Evolutionary conservation across 2,329 filamentous ascomycete genomes (phyloP), one percentile per base, ranked within the genome.

Genomic region (Penicillium fuscoglaucum): DNA sequence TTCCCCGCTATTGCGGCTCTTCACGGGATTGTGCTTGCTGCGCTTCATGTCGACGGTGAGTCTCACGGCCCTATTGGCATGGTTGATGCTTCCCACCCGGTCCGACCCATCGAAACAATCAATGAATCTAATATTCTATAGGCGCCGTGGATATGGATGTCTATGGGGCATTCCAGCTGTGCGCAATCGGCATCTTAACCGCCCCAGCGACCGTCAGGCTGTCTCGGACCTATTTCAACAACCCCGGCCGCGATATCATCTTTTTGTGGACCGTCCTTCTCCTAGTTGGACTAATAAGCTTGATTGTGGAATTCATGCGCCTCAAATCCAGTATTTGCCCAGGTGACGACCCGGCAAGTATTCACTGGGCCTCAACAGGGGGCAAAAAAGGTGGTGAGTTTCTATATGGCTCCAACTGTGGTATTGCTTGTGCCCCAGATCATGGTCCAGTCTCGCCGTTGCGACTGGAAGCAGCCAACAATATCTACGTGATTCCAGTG

Each of bases 91-190:
- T 19, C 26, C 21, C 4, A 8, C 19, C 17, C 15, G n/a, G 15
- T 17, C 8, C 19, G 13, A 29, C 15, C 5, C 31, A 6, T 13
- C 17, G 3, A 19, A n/a, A 37, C 31, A 29, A 37, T 29, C 13
- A 43, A 33, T 26, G n/a, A 21, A 29, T 40, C 57, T 66, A 40
- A 66, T 29, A 9, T 3, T 12, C 1, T 58, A 26, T 57, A 87
- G 86, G 76, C 52, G 86, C 84, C 15, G 81, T 88, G 15, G 87
- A 89, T 65, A 84, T 90, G 82, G 87, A 90, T 63, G 77, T 89
- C 4, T 90, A 83, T 57, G 87, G 87, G 1, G 85, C 86, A 9
- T 88, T 89, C 61, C 87, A 90, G 62, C 70, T 89, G 0, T 89
- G 87, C 58, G 80, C 86, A 0, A 86, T 90, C 39, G 87, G 85